Base-by-base conservation (phyloP, 257 asterid genomes). In the Gynochthodes officinalis region DNA sequence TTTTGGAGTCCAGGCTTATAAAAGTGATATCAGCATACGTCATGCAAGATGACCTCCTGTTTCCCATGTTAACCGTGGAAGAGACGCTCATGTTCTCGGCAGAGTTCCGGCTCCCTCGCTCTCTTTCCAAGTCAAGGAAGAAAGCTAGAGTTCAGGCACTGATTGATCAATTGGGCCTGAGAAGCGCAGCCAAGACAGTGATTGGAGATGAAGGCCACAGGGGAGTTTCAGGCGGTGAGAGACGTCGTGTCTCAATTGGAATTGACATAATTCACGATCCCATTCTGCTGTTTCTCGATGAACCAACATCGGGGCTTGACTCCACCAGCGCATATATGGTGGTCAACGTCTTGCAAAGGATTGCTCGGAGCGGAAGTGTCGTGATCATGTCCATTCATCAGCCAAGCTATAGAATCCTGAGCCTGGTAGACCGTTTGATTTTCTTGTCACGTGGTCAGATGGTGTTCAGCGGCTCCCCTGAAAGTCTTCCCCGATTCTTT, bases 241-340 rank as follows among this genome's bases (percentile, higher is more conserved):
- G 87, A 1, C 80, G 87, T 2, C 81, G 87, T 19, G 87, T 83
- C 13, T 83, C 87, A 0, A 83, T 83, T 44, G 85, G 87, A 12
- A 83, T 52, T 0, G 85, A 83, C 74, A 83, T 83, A 54, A 80
- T 83, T 60, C 87, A 83, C 57, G 87, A 83, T 25, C 87, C 87
- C 3, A 73, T 83, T 32, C 49, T 80, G 25, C 71, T 89, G 57
- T 87, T 87, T 61, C 90, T 89, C 9, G 96, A 87, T 40, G 92
- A 89, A 21, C 96, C 96, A 4, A 89, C 96, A 0, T 89, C 96
- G 0, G 92, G 92, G 37, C 86, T 89, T 1, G 96, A 89, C 65
- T 89, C 96, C 14, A 89, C 96, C 52, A 87, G 87, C 19, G 90
- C 96, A 1, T 84, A 75, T 69, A 85, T 86, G 88, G 90, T 89